A percentile compares a stretch with the other conserved stretches of the same genome.
These are phyloP conservation scores for Pyrus communis DNA, from an alignment of 306 rosid genomes.

Conservation along the genomic window DNA sequence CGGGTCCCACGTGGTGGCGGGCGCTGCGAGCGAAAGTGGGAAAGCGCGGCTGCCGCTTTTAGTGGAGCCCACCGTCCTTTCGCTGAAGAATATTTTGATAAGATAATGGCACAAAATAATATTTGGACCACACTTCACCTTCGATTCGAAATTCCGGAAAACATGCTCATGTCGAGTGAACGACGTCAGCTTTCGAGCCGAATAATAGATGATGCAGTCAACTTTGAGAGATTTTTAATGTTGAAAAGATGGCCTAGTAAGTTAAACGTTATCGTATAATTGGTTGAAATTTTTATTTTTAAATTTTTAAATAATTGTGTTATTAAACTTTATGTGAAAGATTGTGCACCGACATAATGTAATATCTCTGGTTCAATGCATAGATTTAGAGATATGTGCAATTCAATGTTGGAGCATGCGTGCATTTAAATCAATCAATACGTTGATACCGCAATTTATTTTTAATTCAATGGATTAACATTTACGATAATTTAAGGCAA, in stretches of 20 bases:
- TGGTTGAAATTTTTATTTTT: too few species aligned
- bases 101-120: background rate
- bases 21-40: conserved; percentile 13
- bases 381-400: background rate
- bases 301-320: too few species aligned
- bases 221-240: too few species aligned
- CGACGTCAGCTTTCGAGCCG: too few species aligned
- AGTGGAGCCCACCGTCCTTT: conserved; percentile 8
- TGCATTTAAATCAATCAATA: background rate
- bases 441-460: background rate
- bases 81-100: background rate
- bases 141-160: too few species aligned
- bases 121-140: background rate
- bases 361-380: background rate
- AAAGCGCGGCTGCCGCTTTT: conserved; percentile 41
- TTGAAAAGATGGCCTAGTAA: too few species aligned
- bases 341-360: too few species aligned
- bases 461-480: background rate
- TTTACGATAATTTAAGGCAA: background rate
- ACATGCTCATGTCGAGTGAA: too few species aligned
- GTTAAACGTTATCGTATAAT: too few species aligned
- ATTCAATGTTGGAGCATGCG: background rate
- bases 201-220: too few species aligned
- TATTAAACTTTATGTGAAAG: too few species aligned
- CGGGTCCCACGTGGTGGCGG: conserved; percentile 25